Conservation (phyloP, 225 moss, liverwort and hornwort species). For the Bryoerythrophyllum caledonicum region DNA sequence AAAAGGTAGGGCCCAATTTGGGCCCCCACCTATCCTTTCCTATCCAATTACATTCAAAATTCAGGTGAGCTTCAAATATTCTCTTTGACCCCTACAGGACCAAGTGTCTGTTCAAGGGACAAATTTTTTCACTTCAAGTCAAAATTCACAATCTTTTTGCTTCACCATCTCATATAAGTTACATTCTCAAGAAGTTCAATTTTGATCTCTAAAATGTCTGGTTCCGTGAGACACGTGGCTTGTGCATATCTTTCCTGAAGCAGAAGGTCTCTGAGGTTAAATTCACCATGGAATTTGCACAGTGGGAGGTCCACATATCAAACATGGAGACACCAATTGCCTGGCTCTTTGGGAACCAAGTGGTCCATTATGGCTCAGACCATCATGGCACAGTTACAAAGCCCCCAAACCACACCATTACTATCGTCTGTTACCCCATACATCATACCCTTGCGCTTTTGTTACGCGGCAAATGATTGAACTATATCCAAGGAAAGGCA, state of each 20-base stretch:
- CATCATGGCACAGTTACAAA: constrained; percentile 8
- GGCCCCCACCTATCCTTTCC: neutral
- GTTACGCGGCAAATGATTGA: constrained; percentile 40
- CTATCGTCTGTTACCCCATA: neutral
- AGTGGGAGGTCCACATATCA: neutral
- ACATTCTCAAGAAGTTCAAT: no score
- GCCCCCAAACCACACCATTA: neutral
- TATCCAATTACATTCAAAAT: neutral
- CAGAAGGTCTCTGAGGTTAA: neutral
- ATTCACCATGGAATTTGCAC: neutral
- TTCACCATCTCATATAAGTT: no score
- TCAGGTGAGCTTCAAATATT: neutral
- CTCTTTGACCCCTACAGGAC: no score
- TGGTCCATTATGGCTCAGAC: neutral
- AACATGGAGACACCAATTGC: neutral
- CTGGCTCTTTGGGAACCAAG: neutral
- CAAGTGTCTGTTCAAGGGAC: no score
- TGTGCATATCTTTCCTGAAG: neutral
- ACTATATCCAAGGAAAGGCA: constrained; percentile 17
- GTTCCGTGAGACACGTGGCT: neutral
- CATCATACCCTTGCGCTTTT: constrained; percentile 9
- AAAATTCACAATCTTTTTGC: no score
- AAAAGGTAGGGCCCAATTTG: neutral
- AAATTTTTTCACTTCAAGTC: no score
- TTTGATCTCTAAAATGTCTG: no score